A percentile compares a stretch with the other conserved stretches of the same genome.
These are phyloP conservation scores for Terfezia claveryi DNA, from an alignment of 495 filamentous ascomycete genomes.

Conservation along the genomic window DNA sequence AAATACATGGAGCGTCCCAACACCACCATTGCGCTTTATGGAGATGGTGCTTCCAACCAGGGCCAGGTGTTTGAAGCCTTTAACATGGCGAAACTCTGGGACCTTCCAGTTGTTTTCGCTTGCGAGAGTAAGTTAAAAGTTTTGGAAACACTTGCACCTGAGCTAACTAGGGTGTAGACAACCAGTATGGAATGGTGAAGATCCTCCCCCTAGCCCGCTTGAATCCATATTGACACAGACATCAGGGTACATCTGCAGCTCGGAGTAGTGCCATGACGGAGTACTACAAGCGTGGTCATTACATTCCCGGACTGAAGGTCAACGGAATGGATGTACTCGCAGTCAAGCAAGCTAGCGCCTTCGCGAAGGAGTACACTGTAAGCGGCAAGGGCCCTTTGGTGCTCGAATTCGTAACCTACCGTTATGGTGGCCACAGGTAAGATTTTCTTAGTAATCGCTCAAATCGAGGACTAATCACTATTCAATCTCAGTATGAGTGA, in stretches of 20 bases:
- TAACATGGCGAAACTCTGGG: constrained; percentile 99
- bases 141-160: no score
- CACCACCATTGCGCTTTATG: constrained; percentile 75
- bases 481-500: constrained; percentile 54
- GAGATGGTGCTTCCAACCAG: constrained; percentile 95
- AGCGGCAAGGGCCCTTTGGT: constrained; percentile 78
- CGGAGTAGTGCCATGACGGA: constrained; percentile 88
- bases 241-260: constrained; percentile 48
- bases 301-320: constrained; percentile 97
- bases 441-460: background rate
- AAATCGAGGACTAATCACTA: background rate
- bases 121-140: constrained; percentile 63
- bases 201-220: background rate
- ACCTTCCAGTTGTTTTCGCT: constrained; percentile 78
- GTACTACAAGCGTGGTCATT: constrained; percentile 99
- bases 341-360: constrained; percentile 83
- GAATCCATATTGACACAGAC: background rate
- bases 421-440: constrained; percentile 75
- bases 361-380: constrained; percentile 66
- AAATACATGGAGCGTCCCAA: constrained; percentile 72
- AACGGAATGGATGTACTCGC: constrained; percentile 99
- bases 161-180: constrained; percentile 38
- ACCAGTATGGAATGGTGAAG: constrained; percentile 96
- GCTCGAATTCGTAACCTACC: constrained; percentile 97
- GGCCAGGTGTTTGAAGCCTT: constrained; percentile 98